These are phyloP conservation scores for Exophiala aquamarina DNA, from an alignment of 2,329 filamentous ascomycete species.

Conservation along the genomic window DNA sequence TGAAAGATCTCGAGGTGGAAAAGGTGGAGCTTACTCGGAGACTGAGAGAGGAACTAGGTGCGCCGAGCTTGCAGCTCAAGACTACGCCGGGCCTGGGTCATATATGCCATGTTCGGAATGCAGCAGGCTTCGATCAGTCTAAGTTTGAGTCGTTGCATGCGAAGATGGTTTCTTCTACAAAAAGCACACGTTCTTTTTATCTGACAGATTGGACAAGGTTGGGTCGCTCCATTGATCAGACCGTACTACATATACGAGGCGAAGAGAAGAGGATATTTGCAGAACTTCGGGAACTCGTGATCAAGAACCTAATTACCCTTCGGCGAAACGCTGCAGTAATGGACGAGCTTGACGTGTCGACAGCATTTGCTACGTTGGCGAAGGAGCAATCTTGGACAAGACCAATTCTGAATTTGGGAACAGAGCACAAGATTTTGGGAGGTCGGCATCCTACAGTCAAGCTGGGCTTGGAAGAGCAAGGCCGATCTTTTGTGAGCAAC, in stretches of 20 bases:
- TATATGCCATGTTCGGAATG: conserved; percentile 76
- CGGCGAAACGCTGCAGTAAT: conserved; percentile 87
- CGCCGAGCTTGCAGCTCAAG: conserved; percentile 70
- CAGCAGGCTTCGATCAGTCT: conserved; percentile 59
- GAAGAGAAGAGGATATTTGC: conserved; percentile 84
- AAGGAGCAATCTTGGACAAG: conserved; percentile 70
- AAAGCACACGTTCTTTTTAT: conserved; percentile 82
- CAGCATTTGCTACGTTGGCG: conserved; percentile 80
- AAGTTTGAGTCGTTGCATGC: conserved; percentile 43
- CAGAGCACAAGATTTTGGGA: conserved; percentile 72
- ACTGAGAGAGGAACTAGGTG: conserved; percentile 62
- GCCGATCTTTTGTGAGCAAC: conserved; percentile 79
- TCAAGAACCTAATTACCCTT: conserved; percentile 79
- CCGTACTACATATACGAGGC: conserved; percentile 71
- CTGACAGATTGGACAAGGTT: conserved; percentile 79
- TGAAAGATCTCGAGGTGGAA: conserved; percentile 60
- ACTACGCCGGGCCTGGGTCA: conserved; percentile 88
- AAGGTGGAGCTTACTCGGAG: conserved; percentile 61
- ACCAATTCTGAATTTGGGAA: conserved; percentile 67
- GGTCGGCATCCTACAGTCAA: conserved; percentile 94
- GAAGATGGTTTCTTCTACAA: conserved; percentile 72
- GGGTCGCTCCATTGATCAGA: conserved; percentile 75
- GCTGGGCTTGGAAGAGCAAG: conserved; percentile 73
- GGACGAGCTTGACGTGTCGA: conserved; percentile 88
- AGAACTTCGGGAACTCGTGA: conserved; percentile 70